Conservation (phyloP, 768 basidiomycete genomes). For the Fistulinella prunicolor region DNA sequence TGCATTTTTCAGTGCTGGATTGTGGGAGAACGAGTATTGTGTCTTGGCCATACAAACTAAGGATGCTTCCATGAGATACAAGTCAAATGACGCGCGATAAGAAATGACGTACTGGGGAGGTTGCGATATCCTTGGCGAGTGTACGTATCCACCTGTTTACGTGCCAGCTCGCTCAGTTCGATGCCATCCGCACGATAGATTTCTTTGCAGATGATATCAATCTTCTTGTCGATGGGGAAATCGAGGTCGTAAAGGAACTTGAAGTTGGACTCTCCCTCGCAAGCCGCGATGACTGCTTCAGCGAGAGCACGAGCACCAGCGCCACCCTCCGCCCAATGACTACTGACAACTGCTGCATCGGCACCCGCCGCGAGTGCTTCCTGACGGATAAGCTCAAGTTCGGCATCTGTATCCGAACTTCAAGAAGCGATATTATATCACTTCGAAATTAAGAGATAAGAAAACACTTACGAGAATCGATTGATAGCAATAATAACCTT, state of each 20-base stretch:
- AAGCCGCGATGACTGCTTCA: slow-evolving; percentile 85
- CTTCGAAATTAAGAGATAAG: neutral
- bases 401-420: slow-evolving; percentile 87
- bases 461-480: slow-evolving; percentile 75
- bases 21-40: slow-evolving; percentile 95
- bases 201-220: slow-evolving; percentile 79
- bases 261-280: slow-evolving; percentile 81
- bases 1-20: slow-evolving; percentile 86
- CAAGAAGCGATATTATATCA: slow-evolving; percentile 2
- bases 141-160: slow-evolving; percentile 85
- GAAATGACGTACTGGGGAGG: slow-evolving; percentile 63
- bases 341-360: slow-evolving; percentile 92
- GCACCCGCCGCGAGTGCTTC: slow-evolving; percentile 83
- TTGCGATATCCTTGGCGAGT: slow-evolving; percentile 82
- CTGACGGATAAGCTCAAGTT: slow-evolving; percentile 80
- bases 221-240: slow-evolving; percentile 84
- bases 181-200: slow-evolving; percentile 95
- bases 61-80: slow-evolving; percentile 5
- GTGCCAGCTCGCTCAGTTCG: slow-evolving; percentile 79
- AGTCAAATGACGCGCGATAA: neutral
- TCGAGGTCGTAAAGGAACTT: slow-evolving; percentile 91
- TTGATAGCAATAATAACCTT: slow-evolving; percentile 97
- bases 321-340: slow-evolving; percentile 97
- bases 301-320: slow-evolving; percentile 87
- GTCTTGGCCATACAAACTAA: slow-evolving; percentile 97